A percentile compares a stretch with the other conserved stretches of the same genome.
phyloP scores from a whole-genome alignment of 2,329 filamentous ascomycete species.

The Gyromitra esculenta region DNA sequence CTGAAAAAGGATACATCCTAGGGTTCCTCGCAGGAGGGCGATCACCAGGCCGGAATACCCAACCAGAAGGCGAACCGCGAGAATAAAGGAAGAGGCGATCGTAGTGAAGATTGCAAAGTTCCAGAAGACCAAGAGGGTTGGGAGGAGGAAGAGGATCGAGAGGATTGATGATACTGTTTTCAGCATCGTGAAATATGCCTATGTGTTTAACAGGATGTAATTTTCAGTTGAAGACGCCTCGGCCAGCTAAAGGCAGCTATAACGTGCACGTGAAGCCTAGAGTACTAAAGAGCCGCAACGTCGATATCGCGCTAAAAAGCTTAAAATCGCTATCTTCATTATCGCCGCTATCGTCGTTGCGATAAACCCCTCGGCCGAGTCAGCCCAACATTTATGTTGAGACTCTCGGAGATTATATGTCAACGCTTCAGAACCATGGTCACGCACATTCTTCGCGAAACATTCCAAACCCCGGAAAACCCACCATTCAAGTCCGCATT shows the following conservation, averaged over 20 bases:
- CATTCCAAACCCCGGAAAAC: neutral
- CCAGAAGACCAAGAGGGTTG: neutral
- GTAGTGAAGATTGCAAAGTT: conserved; percentile 33
- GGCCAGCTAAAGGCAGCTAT: neutral
- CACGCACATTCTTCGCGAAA: neutral
- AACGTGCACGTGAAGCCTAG: neutral
- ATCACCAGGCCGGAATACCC: conserved; percentile 8
- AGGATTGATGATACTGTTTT: neutral
- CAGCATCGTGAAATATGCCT: neutral
- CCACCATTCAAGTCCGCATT: neutral
- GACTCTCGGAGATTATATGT: conserved; percentile 6
- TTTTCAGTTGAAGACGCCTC: neutral
- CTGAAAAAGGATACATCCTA: neutral
- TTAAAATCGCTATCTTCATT: neutral
- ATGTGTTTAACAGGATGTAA: neutral
- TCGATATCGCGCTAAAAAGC: neutral
- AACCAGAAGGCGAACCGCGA: neutral
- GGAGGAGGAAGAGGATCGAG: conserved; percentile 18
- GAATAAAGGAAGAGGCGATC: conserved; percentile 7
- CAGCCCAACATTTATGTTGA: neutral
- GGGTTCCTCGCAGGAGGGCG: neutral
- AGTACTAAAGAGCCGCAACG: neutral
- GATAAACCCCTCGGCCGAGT: conserved; percentile 4
- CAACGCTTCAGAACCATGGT: neutral
- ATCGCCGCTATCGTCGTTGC: conserved; percentile 6